Evolutionary conservation across 331 rosid species (phyloP).

Genomic region (Rhamnella rubrinervis): DNA sequence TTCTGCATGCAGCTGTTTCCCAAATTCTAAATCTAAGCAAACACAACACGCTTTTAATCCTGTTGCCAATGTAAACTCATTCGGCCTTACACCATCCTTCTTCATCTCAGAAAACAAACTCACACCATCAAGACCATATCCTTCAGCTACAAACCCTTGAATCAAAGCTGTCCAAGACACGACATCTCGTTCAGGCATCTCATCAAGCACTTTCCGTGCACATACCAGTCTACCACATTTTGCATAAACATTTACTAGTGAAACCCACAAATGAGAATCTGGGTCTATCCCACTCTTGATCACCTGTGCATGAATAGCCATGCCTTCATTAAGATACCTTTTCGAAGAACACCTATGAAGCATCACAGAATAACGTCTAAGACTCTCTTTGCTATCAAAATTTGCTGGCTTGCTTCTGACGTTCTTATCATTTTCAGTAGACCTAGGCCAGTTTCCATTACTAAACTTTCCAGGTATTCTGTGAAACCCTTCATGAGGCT

Average conservation of each 20-base stretch:
- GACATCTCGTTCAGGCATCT: conserved; percentile 58
- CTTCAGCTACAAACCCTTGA: conserved; percentile 56
- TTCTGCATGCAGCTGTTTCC: conserved; percentile 61
- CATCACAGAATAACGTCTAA: conserved; percentile 45
- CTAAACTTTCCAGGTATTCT: conserved; percentile 4
- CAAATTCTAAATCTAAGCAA: conserved; percentile 45
- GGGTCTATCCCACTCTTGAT: conserved; percentile 45
- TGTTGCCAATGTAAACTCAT: conserved; percentile 59
- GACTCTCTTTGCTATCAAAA: conserved; percentile 33
- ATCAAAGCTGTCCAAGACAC: conserved; percentile 73
- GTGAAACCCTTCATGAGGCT: conserved; percentile 9
- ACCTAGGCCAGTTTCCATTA: conserved; percentile 1
- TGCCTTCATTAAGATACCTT: conserved; percentile 50
- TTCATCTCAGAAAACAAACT: conserved; percentile 56
- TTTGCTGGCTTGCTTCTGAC: conserved; percentile 4
- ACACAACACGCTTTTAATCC: conserved; percentile 62
- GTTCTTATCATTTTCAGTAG: conserved; percentile 14
- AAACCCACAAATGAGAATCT: conserved; percentile 58
- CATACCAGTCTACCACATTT: conserved; percentile 42
- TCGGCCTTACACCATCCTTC: conserved; percentile 49
- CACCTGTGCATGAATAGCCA: conserved; percentile 54
- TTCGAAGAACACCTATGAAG: conserved; percentile 48
- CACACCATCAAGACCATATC: conserved; percentile 38
- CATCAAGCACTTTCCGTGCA: conserved; percentile 49
- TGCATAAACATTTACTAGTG: conserved; percentile 49